These are phyloP conservation scores for Candida anglica DNA, from an alignment of 805 yeast genomes.

Conservation along the genomic window DNA sequence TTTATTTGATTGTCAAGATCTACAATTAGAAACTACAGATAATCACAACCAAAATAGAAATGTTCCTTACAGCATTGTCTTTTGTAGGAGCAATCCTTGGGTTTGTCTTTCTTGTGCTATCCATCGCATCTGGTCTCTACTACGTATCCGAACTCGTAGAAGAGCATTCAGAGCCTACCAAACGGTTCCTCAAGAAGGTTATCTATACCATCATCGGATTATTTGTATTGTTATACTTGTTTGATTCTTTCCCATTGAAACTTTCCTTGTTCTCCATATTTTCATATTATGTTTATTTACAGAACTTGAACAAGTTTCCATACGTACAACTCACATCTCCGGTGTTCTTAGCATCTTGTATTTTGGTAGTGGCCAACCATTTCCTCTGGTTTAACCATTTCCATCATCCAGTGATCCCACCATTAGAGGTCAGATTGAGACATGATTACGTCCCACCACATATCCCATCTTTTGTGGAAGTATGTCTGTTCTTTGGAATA, in stretches of 20 bases:
- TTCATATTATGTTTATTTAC: conserved; percentile 70
- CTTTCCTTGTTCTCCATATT: conserved; percentile 63
- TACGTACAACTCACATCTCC: conserved; percentile 72
- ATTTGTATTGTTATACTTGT: conserved; percentile 54
- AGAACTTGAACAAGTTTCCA: conserved; percentile 80
- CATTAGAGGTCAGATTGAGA: conserved; percentile 55
- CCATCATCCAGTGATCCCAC: conserved; percentile 67
- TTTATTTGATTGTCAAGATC: no score
- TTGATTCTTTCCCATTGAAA: conserved; percentile 78
- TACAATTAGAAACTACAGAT: no score
- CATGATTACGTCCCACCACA: conserved; percentile 60
- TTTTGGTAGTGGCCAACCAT: conserved; percentile 75
- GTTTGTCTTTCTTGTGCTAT: conserved; percentile 34
- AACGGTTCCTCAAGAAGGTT: conserved; percentile 56
- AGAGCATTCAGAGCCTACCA: conserved; percentile 86
- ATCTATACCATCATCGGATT: conserved; percentile 59
- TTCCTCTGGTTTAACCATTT: conserved; percentile 87
- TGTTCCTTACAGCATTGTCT: conserved; percentile 39
- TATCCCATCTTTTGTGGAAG: conserved; percentile 80
- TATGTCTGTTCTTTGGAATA: conserved; percentile 92
- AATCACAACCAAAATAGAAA: no score
- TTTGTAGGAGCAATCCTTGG: conserved; percentile 36
- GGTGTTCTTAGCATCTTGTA: conserved; percentile 64
- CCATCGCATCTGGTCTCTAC: conserved; percentile 88
- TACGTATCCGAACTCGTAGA: conserved; percentile 90